Evolutionary conservation across 306 rosid species (phyloP).

Genomic region (Lotus japonicus): DNA sequence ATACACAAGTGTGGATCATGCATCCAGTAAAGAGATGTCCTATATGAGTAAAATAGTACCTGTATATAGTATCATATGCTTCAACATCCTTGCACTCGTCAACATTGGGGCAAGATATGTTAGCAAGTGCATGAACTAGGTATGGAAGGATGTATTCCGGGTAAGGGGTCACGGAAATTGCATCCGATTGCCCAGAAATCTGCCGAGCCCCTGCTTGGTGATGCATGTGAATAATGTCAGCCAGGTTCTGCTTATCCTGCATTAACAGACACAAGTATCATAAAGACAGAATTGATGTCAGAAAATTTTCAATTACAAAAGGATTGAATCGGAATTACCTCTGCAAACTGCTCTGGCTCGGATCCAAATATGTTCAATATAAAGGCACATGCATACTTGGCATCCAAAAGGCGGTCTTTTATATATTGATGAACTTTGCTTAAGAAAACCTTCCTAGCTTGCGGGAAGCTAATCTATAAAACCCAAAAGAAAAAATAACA

Average conservation of each 20-base stretch:
- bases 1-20: not conserved
- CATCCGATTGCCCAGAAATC: constrained; percentile 62
- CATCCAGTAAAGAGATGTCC: not conserved
- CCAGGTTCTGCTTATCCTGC: constrained; percentile 76
- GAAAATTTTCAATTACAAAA: constrained; percentile 13
- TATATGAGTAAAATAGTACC: constrained; percentile 37
- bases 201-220: constrained; percentile 68
- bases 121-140: constrained; percentile 90
- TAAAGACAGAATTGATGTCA: constrained; percentile 10
- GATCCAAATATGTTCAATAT: constrained; percentile 50
- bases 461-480: constrained; percentile 69
- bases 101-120: constrained; percentile 75
- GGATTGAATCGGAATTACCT: constrained; percentile 42
- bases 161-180: constrained; percentile 52
- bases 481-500: constrained; percentile 21
- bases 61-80: constrained; percentile 63
- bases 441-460: constrained; percentile 73
- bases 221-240: constrained; percentile 82
- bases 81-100: constrained; percentile 88
- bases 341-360: constrained; percentile 53
- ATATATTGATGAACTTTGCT: constrained; percentile 85
- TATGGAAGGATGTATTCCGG: constrained; percentile 81
- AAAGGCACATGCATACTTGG: constrained; percentile 86
- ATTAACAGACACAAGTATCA: constrained; percentile 22
- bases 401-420: constrained; percentile 73